Conservation (phyloP, 805 yeast species). For the Jamesozyma hellenica region DNA sequence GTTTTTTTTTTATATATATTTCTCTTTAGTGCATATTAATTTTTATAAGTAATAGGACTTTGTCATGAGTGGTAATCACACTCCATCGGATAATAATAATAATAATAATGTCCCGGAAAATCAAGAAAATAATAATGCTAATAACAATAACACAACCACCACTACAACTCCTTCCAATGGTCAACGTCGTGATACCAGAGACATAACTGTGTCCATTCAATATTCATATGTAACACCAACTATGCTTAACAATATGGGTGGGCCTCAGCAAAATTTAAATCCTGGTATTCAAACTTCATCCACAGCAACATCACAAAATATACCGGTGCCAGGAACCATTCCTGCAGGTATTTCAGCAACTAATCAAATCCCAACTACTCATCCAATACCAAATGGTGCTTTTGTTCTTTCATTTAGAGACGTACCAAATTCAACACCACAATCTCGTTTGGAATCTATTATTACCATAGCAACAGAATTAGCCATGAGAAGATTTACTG, state of each 20-base stretch:
- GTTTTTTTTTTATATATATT: too few species aligned
- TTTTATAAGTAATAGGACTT: too few species aligned
- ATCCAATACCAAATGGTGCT: slow-evolving; percentile 33
- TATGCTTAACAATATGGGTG: not conserved
- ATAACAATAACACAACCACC: not conserved
- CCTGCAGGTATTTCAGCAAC: not conserved
- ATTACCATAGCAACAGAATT: slow-evolving; percentile 59
- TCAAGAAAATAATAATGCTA: not conserved
- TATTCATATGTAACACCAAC: slow-evolving; percentile 18
- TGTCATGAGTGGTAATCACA: not conserved
- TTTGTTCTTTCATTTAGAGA: slow-evolving; percentile 59
- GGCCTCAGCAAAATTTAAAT: not conserved
- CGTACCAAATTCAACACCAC: slow-evolving; percentile 47
- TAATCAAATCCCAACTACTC: too few species aligned
- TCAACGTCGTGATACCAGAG: slow-evolving; percentile 10
- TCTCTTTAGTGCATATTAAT: too few species aligned
- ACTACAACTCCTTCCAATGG: not conserved
- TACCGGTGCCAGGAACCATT: not conserved
- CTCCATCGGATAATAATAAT: not conserved
- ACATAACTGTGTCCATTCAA: slow-evolving; percentile 25
- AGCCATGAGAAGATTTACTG: slow-evolving; percentile 54
- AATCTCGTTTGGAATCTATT: slow-evolving; percentile 49
- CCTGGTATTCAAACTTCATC: not conserved
- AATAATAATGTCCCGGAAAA: too few species aligned
- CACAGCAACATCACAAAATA: not conserved